Evolutionary conservation across 2,329 filamentous ascomycete species (phyloP).

Genomic region (Alternaria sp.): DNA sequence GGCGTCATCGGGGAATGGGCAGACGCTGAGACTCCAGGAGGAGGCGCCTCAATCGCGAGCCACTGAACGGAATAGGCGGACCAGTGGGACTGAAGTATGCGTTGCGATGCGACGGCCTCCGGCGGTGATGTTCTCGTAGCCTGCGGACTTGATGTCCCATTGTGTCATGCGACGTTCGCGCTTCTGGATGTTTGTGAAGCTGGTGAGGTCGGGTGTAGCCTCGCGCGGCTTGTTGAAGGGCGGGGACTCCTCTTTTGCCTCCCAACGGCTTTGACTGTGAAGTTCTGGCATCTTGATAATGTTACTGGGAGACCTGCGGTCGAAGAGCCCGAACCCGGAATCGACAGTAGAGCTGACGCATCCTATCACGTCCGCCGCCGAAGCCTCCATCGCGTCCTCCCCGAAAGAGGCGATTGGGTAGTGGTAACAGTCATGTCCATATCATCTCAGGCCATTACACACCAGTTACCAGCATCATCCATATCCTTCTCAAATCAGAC

Average conservation of each 20-base stretch:
- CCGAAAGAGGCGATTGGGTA: conserved; percentile 6
- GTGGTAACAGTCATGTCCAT: neutral
- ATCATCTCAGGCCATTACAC: neutral
- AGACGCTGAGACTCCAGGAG: neutral
- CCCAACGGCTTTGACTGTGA: neutral
- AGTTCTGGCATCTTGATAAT: neutral
- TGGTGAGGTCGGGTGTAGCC: conserved; percentile 91
- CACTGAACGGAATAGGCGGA: neutral
- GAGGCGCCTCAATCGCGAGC: neutral
- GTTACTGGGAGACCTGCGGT: neutral
- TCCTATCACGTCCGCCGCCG: conserved; percentile 55
- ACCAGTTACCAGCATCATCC: neutral
- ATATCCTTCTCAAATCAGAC: neutral
- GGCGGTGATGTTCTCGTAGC: conserved; percentile 97
- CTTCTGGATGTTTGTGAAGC: conserved; percentile 78
- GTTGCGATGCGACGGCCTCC: conserved; percentile 42
- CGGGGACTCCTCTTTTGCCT: conserved; percentile 74
- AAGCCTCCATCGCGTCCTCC: conserved; percentile 32
- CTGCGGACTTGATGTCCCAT: conserved; percentile 98
- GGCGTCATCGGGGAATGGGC: neutral
- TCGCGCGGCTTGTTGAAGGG: conserved; percentile 85
- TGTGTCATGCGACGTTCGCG: conserved; percentile 93
- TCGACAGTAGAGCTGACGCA: conserved; percentile 57
- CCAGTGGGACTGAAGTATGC: neutral
- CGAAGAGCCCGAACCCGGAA: no score